These are phyloP conservation scores for Fusarium goolgardi DNA, from an alignment of 2,329 filamentous ascomycete genomes.

Conservation along the genomic window DNA sequence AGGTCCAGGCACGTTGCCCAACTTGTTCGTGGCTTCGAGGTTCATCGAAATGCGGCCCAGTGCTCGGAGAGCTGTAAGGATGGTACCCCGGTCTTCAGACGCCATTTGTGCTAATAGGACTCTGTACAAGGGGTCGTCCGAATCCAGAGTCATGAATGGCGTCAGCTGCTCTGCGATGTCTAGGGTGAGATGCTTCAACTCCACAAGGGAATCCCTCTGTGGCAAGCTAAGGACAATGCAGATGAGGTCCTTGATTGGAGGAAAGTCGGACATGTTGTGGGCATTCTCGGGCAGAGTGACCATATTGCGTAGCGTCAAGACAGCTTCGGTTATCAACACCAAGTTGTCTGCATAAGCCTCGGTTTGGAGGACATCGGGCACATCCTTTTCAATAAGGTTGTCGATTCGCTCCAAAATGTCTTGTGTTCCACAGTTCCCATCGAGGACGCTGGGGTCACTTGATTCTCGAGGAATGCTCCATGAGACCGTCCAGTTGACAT, in stretches of 20 bases:
- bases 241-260: constrained; percentile 81
- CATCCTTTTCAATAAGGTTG: constrained; percentile 67
- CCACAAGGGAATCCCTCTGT: constrained; percentile 75
- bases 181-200: constrained; percentile 89
- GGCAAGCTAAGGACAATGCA: constrained; percentile 86
- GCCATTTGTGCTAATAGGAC: constrained; percentile 74
- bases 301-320: constrained; percentile 93
- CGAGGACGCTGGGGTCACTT: constrained; percentile 59
- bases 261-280: constrained; percentile 78
- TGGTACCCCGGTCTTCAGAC: constrained; percentile 81
- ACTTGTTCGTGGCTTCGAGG: constrained; percentile 79
- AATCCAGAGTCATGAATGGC: constrained; percentile 78
- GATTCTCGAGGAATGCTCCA: constrained; percentile 70
- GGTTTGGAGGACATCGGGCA: constrained; percentile 77
- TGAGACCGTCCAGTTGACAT: constrained; percentile 82
- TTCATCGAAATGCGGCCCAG: constrained; percentile 91
- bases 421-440: constrained; percentile 62
- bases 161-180: constrained; percentile 94
- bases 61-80: constrained; percentile 83
- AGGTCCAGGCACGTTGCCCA: constrained; percentile 74
- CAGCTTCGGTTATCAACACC: constrained; percentile 84
- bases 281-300: constrained; percentile 93
- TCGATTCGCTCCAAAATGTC: constrained; percentile 74
- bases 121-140: constrained; percentile 81
- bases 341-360: constrained; percentile 77